Percentiles rank a stretch among this genome's conserved stretches.
These are phyloP conservation scores for Dillenia turbinata DNA, from an alignment of 164 flowering plant species.

Conservation along the genomic window DNA sequence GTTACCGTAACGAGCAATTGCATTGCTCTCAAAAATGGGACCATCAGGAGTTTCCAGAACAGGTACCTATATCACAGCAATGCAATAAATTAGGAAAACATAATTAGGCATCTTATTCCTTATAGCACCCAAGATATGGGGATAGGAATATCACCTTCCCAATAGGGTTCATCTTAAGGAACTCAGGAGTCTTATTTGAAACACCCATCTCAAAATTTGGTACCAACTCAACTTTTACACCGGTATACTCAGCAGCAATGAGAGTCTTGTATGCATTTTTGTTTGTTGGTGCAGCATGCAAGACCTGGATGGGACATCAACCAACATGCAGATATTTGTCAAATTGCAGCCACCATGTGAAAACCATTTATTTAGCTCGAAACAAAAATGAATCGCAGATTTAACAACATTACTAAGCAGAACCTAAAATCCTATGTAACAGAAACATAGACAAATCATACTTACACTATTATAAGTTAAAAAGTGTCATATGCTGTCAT, in stretches of 20 bases:
- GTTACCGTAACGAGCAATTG: constrained; percentile 73
- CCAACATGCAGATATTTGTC: background rate
- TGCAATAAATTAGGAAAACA: background rate
- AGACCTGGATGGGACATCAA: constrained; percentile 27
- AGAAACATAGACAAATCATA: background rate
- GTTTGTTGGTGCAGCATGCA: constrained; percentile 50
- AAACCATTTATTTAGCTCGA: background rate
- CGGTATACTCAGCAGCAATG: constrained; percentile 65
- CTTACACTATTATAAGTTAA: too few relatives aligned
- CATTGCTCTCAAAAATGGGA: constrained; percentile 76
- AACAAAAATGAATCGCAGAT: background rate
- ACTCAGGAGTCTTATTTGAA: constrained; percentile 60
- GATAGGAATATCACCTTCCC: constrained; percentile 49
- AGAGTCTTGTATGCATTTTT: constrained; percentile 67
- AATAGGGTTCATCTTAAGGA: constrained; percentile 73
- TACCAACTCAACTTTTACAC: constrained; percentile 43
- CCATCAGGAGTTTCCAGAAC: constrained; percentile 82
- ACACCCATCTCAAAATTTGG: constrained; percentile 73
- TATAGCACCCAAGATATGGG: too few relatives aligned
- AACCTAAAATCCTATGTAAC: background rate
- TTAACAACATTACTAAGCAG: background rate
- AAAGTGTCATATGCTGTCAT: too few relatives aligned
- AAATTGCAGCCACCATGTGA: background rate
- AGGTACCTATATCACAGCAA: constrained; percentile 43
- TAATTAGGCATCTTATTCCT: background rate